phyloP scores from a whole-genome alignment of 2,329 filamentous ascomycete species.

The Neoarthrinium moseri region DNA sequence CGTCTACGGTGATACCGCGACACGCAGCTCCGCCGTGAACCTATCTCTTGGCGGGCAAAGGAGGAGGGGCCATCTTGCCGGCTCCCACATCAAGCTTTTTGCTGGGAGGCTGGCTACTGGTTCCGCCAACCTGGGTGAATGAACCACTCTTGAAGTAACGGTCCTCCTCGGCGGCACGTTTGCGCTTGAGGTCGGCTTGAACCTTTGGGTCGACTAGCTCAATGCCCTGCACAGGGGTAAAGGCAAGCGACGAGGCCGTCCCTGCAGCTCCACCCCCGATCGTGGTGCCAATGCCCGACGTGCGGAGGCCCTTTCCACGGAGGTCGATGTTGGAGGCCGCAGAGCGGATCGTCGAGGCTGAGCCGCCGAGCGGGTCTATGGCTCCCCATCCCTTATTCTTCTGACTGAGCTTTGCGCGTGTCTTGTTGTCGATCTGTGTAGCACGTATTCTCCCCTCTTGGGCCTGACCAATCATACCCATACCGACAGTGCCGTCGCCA shows the following conservation, averaged over 20 bases:
- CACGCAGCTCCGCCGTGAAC: not conserved
- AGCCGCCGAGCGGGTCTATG: conserved; percentile 61
- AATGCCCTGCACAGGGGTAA: conserved; percentile 90
- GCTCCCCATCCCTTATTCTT: conserved; percentile 96
- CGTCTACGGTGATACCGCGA: not conserved
- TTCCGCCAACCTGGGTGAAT: conserved; percentile 79
- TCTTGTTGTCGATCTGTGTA: conserved; percentile 88
- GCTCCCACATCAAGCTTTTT: conserved; percentile 72
- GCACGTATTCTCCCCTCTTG: conserved; percentile 88
- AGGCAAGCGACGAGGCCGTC: conserved; percentile 84
- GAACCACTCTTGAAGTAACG: conserved; percentile 97
- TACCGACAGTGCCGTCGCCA: conserved; percentile 78
- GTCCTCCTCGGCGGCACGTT: conserved; percentile 92
- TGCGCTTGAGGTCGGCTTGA: conserved; percentile 81
- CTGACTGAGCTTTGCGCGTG: conserved; percentile 86
- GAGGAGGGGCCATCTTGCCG: conserved; percentile 44
- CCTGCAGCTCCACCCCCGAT: conserved; percentile 62
- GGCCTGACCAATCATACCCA: conserved; percentile 92
- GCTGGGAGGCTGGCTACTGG: conserved; percentile 56
- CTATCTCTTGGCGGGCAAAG: conserved; percentile 25
- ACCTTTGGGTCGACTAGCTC: conserved; percentile 94
- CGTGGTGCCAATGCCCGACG: conserved; percentile 76
- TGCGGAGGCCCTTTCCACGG: conserved; percentile 74
- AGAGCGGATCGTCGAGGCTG: conserved; percentile 78
- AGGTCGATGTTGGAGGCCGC: conserved; percentile 69